Conservation (phyloP, 768 basidiomycete species). For the Kondoa subrosea region DNA sequence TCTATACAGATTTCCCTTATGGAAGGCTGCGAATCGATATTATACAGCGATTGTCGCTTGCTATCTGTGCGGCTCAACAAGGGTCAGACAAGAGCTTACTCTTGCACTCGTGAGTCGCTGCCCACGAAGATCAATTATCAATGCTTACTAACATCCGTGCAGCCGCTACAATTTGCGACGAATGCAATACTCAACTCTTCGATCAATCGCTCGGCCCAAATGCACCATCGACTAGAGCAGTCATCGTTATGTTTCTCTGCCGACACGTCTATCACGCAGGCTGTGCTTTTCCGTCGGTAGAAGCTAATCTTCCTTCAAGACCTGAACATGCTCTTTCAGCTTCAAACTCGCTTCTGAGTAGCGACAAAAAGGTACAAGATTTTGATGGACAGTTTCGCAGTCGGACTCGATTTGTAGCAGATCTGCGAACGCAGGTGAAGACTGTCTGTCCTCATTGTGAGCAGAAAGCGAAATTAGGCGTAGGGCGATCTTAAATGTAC, state of each 20-base stretch:
- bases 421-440: neutral
- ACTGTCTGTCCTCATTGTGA: constrained; percentile 1
- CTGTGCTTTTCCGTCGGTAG: constrained; percentile 20
- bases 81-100: constrained; percentile 65
- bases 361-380: neutral
- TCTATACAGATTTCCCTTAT: constrained; percentile 54
- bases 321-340: constrained; percentile 14
- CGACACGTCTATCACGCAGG: constrained; percentile 18
- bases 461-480: neutral
- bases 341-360: neutral
- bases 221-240: constrained; percentile 13
- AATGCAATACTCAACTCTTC: constrained; percentile 22
- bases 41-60: constrained; percentile 63
- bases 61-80: constrained; percentile 52
- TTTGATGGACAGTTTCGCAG: constrained; percentile 6
- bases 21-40: constrained; percentile 75
- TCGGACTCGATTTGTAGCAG: constrained; percentile 1
- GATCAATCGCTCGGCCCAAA: constrained; percentile 9
- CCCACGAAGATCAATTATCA: neutral
- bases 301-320: constrained; percentile 14
- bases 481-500: neutral
- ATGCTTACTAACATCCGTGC: neutral
- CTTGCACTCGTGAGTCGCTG: constrained; percentile 44
- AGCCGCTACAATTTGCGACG: constrained; percentile 20
- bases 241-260: constrained; percentile 25